A percentile compares a stretch with the other conserved stretches of the same genome.
Evolutionary conservation across 2,329 filamentous ascomycete genomes (phyloP).

Genomic region (Xylariaceae sp.): DNA sequence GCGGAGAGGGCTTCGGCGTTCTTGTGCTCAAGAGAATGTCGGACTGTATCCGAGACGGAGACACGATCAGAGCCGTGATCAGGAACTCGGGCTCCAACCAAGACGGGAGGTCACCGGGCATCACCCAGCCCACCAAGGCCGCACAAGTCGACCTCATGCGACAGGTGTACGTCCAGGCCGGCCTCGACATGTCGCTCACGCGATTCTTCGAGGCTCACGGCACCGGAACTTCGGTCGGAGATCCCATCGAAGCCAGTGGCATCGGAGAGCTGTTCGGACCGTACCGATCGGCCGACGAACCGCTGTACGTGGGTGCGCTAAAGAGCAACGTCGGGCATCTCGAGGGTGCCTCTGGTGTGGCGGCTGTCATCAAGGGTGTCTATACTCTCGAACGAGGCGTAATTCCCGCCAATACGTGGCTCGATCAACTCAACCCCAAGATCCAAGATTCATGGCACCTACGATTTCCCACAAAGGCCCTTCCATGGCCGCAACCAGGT

Average conservation of each 20-base stretch:
- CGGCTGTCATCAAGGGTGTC: conserved; percentile 10
- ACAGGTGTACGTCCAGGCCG: not conserved
- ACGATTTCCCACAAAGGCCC: not conserved
- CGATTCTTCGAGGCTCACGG: conserved; percentile 7
- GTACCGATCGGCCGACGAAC: not conserved
- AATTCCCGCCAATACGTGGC: conserved; percentile 6
- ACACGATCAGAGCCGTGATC: conserved; percentile 2
- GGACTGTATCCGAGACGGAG: not conserved
- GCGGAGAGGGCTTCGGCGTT: not conserved
- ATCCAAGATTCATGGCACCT: not conserved
- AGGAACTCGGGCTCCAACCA: not conserved
- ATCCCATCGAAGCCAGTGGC: not conserved
- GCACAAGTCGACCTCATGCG: not conserved
- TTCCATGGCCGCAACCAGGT: conserved; percentile 14
- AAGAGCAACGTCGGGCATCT: conserved; percentile 17
- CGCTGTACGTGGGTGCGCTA: not conserved
- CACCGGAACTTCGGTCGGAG: conserved; percentile 4
- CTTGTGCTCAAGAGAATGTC: not conserved
- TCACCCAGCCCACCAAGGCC: not conserved
- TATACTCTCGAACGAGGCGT: conserved; percentile 6
- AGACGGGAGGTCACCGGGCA: conserved; percentile 1
- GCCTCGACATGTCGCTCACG: not conserved
- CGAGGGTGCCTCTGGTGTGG: conserved; percentile 12
- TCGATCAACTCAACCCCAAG: not conserved
- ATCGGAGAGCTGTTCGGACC: not conserved